Evolutionary conservation across 2,329 filamentous ascomycete genomes (phyloP), one percentile per base, ranked within the genome.

Genomic region (Cladophialophora carrionii): DNA sequence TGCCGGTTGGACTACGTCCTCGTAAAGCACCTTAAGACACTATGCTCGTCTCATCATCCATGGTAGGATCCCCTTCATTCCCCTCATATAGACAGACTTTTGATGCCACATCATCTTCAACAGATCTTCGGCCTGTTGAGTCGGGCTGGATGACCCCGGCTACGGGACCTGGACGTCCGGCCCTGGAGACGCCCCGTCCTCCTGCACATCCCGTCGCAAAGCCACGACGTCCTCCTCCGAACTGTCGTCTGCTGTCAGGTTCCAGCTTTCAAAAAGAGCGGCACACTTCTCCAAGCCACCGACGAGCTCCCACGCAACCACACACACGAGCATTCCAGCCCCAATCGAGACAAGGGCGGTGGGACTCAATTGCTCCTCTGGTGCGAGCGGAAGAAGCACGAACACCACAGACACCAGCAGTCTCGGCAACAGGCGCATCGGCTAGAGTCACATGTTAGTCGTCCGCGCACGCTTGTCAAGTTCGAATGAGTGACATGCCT

Each of bases 291-390:
- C 48, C 3, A 67, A 53, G 24, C 65, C 55, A 26, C 65, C 65
- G 14, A 52, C 62, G 22, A 78, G 82, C 71, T 82, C 81, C 80
- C 79, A 82, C 9, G 82, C 67, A 3, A 79, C 68, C 4, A 79
- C 72, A 62, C 80, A 76, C 0, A 76, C 78, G 60, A 82, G 76
- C 17, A 82, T 1, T 75, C 74, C 79, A 80, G 61, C 81, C 48
- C 81, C 73, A 7, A 80, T 74, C 3, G 75, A 77, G 70, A 82
- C 74, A 34, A 81, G 76, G 29, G 74, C 66, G 0, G 80, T 78
- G 20, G 75, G 67, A 49, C 68, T 73, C 58, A 78, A 62, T 12
- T 69, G 61, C 3, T 52, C 31, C 34, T 67, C 62, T 22, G 65
- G 58, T 22, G 63, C 34, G 34, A 63, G 22, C 20, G 65, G 65